Evolutionary conservation across 2,329 filamentous ascomycete genomes (phyloP).

Genomic region (Penicillium sp.): DNA sequence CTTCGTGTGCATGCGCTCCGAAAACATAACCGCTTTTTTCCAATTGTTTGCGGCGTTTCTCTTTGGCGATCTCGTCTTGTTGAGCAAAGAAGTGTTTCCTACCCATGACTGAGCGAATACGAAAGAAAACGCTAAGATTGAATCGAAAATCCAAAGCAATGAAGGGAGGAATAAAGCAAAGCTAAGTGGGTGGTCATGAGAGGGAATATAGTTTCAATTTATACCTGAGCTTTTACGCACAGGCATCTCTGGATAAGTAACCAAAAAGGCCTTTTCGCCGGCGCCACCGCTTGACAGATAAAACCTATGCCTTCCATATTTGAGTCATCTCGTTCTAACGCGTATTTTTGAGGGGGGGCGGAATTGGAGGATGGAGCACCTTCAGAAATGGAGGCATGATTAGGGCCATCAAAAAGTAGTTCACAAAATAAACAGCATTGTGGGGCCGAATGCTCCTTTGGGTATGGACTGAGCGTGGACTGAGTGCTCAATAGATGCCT

Average conservation of each 20-base stretch:
- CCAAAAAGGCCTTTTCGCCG: not conserved
- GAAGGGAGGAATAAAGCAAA: not conserved
- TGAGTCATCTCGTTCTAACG: not conserved
- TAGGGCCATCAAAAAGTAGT: slow-evolving; percentile 8
- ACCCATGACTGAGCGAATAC: slow-evolving; percentile 5
- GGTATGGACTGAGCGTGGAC: slow-evolving; percentile 9
- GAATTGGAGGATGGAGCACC: not conserved
- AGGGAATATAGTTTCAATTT: slow-evolving; percentile 5
- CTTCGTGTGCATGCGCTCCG: not conserved
- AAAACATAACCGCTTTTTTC: slow-evolving; percentile 1
- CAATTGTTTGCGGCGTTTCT: not conserved
- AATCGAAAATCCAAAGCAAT: not conserved
- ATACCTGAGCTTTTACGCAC: too few relatives aligned
- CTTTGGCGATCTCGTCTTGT: slow-evolving; percentile 7
- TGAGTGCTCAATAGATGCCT: slow-evolving; percentile 16
- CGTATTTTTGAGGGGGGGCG: not conserved
- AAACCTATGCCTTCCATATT: not conserved
- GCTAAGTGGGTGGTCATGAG: not conserved
- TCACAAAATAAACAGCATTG: slow-evolving; percentile 2
- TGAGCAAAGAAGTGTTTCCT: slow-evolving; percentile 10
- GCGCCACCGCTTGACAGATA: too few relatives aligned
- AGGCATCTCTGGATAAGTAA: not conserved
- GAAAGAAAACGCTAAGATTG: not conserved
- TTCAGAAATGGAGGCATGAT: not conserved
- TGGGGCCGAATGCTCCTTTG: slow-evolving; percentile 8